Percentiles rank a stretch among this genome's conserved stretches.
Conservation (phyloP, 2,329 filamentous ascomycete species). For the Diaporthe caulivora region DNA sequence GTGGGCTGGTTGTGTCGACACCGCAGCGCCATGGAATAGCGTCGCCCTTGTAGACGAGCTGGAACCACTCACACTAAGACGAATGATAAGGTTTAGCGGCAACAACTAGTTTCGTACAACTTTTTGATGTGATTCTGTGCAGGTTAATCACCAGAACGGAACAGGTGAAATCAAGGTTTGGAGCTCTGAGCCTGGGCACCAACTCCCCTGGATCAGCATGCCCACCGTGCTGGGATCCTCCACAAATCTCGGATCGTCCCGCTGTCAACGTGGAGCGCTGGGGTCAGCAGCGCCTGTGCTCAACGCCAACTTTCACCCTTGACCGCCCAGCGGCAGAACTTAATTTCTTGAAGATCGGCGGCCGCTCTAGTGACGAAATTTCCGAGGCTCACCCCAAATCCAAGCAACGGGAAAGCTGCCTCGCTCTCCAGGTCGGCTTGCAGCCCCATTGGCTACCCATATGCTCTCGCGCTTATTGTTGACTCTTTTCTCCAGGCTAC, state of each 20-base stretch:
- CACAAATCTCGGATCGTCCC: slow-evolving; percentile 32
- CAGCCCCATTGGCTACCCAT: neutral
- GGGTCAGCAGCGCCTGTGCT: slow-evolving; percentile 25
- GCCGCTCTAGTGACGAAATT: slow-evolving; percentile 7
- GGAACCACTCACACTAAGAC: neutral
- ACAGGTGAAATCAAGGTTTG: neutral
- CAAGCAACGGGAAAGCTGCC: neutral
- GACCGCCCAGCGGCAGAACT: slow-evolving; percentile 39
- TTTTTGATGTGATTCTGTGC: neutral
- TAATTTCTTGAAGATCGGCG: slow-evolving; percentile 22
- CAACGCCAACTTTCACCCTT: neutral
- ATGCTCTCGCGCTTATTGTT: slow-evolving; percentile 32
- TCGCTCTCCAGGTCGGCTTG: neutral
- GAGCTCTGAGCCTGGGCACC: neutral
- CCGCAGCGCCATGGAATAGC: neutral
- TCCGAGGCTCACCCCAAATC: neutral
- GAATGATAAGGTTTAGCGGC: neutral
- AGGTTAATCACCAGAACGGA: neutral
- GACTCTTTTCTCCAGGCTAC: slow-evolving; percentile 7
- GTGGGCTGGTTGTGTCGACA: neutral
- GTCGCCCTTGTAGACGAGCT: neutral
- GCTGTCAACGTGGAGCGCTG: slow-evolving; percentile 13
- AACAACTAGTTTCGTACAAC: too few relatives aligned
- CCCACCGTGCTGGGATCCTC: slow-evolving; percentile 14
- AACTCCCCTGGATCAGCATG: neutral